These are phyloP conservation scores for Fusarium virguliforme DNA, from an alignment of 2,329 filamentous ascomycete species.

Conservation along the genomic window DNA sequence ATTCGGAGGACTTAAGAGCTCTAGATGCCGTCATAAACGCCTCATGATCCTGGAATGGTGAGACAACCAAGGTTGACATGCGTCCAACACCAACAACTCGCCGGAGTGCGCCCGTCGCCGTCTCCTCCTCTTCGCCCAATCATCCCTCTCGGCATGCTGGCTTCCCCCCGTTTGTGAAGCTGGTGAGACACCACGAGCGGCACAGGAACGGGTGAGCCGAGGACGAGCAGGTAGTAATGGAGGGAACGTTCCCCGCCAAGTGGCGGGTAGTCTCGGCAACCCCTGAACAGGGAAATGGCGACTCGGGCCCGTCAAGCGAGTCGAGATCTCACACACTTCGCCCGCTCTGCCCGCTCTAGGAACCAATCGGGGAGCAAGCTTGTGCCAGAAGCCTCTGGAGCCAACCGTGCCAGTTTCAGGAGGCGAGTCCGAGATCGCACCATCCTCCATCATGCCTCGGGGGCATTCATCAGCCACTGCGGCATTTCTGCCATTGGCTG, in stretches of 20 bases:
- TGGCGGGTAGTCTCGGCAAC: constrained; percentile 12
- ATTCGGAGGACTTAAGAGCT: constrained; percentile 15
- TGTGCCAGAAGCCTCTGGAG: constrained; percentile 1
- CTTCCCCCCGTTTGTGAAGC: constrained; percentile 9
- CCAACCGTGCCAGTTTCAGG: no score
- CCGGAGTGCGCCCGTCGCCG: constrained; percentile 2
- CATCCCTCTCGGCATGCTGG: constrained; percentile 6
- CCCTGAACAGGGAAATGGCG: constrained; percentile 26
- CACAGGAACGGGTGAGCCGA: constrained; percentile 15
- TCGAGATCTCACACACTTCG: constrained; percentile 7
- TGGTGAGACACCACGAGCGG: background rate
- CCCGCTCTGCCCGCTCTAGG: background rate
- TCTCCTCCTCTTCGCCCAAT: constrained; percentile 11
- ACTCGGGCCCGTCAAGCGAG: background rate
- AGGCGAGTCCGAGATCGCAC: constrained; percentile 23
- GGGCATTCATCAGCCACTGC: constrained; percentile 23
- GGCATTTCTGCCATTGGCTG: constrained; percentile 30
- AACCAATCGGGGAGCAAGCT: constrained; percentile 24
- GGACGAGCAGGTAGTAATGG: constrained; percentile 10
- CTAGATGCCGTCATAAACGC: constrained; percentile 18
- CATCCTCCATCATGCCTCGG: constrained; percentile 25
- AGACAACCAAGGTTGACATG: constrained; percentile 13
- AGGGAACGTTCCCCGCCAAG: no score
- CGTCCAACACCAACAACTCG: constrained; percentile 23
- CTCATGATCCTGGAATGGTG: constrained; percentile 20